These are phyloP conservation scores for Paragyromitra xinjiangensis DNA, from an alignment of 495 filamentous ascomycete species.

Conservation along the genomic window DNA sequence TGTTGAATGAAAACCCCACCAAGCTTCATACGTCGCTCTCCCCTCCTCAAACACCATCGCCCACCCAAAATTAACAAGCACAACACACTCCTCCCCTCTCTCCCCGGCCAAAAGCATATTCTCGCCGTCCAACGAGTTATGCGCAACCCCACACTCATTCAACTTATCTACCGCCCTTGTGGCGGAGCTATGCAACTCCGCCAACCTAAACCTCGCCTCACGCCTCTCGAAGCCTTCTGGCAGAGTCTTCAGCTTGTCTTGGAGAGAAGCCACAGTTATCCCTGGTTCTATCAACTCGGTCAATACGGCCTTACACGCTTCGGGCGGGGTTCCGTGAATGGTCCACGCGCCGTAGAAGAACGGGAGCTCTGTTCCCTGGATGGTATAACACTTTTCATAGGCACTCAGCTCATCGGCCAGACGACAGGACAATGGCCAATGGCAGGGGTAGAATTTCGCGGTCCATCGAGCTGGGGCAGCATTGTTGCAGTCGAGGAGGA, in stretches of 20 bases:
- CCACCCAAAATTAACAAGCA: not conserved
- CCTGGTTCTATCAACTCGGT: slow-evolving; percentile 7
- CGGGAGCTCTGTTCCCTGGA: slow-evolving; percentile 11
- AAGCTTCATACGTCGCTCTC: not conserved
- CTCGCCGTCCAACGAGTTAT: not conserved
- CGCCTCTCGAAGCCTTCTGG: not conserved
- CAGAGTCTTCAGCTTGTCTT: not conserved
- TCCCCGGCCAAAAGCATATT: not conserved
- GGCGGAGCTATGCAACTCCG: not conserved
- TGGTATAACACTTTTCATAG: not conserved
- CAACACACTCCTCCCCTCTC: not conserved
- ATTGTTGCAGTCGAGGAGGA: not conserved
- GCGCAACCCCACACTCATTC: not conserved
- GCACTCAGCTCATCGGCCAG: not conserved
- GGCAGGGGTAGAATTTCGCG: not conserved
- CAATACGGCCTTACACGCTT: not conserved
- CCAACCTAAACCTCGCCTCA: not conserved
- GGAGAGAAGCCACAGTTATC: not conserved
- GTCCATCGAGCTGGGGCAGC: not conserved
- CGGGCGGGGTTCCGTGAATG: not conserved
- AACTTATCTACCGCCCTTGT: not conserved
- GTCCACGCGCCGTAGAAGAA: slow-evolving; percentile 21
- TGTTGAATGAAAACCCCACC: not conserved
- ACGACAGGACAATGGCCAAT: not conserved
- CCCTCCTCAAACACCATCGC: not conserved